These are phyloP conservation scores for Lepraria neglecta DNA, from an alignment of 495 filamentous ascomycete species.

Conservation along the genomic window DNA sequence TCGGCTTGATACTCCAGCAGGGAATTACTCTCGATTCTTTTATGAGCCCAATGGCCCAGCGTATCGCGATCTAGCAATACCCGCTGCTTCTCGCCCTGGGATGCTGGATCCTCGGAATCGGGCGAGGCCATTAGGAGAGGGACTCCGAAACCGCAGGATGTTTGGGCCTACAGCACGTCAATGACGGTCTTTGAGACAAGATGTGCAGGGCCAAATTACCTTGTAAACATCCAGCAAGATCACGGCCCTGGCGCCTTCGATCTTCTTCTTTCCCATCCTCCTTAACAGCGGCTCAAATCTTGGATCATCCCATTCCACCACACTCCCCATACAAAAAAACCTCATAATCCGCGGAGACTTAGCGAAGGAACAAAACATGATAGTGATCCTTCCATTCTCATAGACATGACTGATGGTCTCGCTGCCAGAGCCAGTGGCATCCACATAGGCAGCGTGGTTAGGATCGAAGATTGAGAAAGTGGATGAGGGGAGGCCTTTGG, in stretches of 20 bases:
- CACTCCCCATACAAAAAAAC: conserved; percentile 60
- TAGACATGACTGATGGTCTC: conserved; percentile 70
- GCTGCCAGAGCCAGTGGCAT: conserved; percentile 59
- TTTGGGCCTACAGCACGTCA: conserved; percentile 43
- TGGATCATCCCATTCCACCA: conserved; percentile 51
- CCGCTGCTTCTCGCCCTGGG: conserved; percentile 14
- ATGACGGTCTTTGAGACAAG: not conserved
- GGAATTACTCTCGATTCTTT: conserved; percentile 36
- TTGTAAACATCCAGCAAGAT: conserved; percentile 62
- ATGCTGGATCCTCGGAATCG: conserved; percentile 21
- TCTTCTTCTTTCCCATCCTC: conserved; percentile 34
- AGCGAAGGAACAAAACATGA: conserved; percentile 66
- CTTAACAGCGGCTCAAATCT: conserved; percentile 45
- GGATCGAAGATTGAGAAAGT: conserved; percentile 55
- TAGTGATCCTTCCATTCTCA: conserved; percentile 67
- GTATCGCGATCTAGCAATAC: conserved; percentile 42
- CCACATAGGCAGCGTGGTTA: conserved; percentile 61
- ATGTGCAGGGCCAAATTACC: conserved; percentile 36
- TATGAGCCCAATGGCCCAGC: conserved; percentile 39
- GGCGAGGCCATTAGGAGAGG: conserved; percentile 36
- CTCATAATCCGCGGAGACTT: conserved; percentile 58
- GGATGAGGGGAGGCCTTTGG: conserved; percentile 52
- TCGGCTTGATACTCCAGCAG: conserved; percentile 42
- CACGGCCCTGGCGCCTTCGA: conserved; percentile 52
- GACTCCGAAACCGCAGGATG: conserved; percentile 53